Evolutionary conservation across 495 filamentous ascomycete species (phyloP).

Genomic region (Margaritispora aquatica): DNA sequence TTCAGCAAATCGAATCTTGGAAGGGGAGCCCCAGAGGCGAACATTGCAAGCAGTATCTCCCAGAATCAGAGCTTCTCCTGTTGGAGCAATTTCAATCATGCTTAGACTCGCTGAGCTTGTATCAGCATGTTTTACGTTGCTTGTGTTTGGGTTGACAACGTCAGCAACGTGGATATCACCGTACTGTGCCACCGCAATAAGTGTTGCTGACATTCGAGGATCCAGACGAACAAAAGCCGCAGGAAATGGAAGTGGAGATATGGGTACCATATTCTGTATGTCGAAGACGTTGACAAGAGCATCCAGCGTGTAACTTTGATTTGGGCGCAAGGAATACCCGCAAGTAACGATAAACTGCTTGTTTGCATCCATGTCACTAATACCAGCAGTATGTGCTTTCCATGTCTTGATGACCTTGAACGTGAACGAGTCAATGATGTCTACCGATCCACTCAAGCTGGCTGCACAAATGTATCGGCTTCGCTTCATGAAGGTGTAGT

Average conservation of each 20-base stretch:
- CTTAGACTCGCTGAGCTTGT: constrained; percentile 53
- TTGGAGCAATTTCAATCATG: constrained; percentile 84
- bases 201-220: constrained; percentile 86
- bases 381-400: constrained; percentile 75
- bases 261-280: constrained; percentile 73
- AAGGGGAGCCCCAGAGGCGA: constrained; percentile 85
- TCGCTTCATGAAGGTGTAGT: constrained; percentile 87
- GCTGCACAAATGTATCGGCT: constrained; percentile 88
- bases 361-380: constrained; percentile 94
- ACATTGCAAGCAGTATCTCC: constrained; percentile 72
- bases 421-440: constrained; percentile 73
- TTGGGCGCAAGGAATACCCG: constrained; percentile 64
- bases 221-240: constrained; percentile 93
- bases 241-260: constrained; percentile 88
- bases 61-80: constrained; percentile 81
- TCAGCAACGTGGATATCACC: constrained; percentile 94
- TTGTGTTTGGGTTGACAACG: constrained; percentile 86
- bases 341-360: constrained; percentile 90
- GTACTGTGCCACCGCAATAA: constrained; percentile 80
- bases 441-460: constrained; percentile 73
- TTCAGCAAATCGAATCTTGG: constrained; percentile 87
- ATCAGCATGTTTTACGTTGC: constrained; percentile 82
- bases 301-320: constrained; percentile 61
- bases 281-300: constrained; percentile 92
- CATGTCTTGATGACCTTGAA: constrained; percentile 77